Evolutionary conservation across 441 rosid genomes (phyloP), one percentile per base, ranked within the genome.

Genomic region (Sinapis alba): DNA sequence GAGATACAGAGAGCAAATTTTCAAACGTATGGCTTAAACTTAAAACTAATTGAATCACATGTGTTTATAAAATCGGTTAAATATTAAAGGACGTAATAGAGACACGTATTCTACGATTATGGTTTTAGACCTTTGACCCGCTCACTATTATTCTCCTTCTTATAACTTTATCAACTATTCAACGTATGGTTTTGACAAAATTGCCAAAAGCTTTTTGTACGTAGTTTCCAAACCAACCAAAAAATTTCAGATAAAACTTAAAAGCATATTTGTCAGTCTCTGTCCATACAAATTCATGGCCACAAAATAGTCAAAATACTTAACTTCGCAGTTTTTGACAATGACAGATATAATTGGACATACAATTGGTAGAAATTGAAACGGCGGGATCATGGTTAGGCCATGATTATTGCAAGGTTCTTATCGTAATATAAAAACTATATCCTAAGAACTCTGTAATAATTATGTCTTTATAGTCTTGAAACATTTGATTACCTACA

Each of bases 1-100:
- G 12, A 65, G 15, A 60, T 50, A 45, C 73, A 50, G 16, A 65
- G 38, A 13, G 30, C 2, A 32, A 45, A 18, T 60, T 41, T 56
- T 2, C 21, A 47, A 47, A 47, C 54, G 79, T 54, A 54, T 65
- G 57, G 62, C 53, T 50, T 72, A 68, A 68, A 21, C 66, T 67
- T 74, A 15, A 74, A 23, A 34, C 18, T 4, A 23, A 59, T 45
- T 32, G 41, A 59, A 47, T 43, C 32, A 51, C 24, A 60, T 47
- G 63, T 67, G 23, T 12, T 50, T 47, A 7, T 12, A 10, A 61
- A 15, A 32, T 9, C 36, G 6, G 41, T 5, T 26, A n/a, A 56
- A 45, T 60, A 36, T 61, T 61, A 15, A 75, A 36, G 64, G 34
- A 68, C 64, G 19, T 62, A 23, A 68, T 18, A 19, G 2, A 68